A percentile compares a stretch with the other conserved stretches of the same genome.
Conservation (phyloP, 2,329 filamentous ascomycete species). For the Diaporthe longicolla region DNA sequence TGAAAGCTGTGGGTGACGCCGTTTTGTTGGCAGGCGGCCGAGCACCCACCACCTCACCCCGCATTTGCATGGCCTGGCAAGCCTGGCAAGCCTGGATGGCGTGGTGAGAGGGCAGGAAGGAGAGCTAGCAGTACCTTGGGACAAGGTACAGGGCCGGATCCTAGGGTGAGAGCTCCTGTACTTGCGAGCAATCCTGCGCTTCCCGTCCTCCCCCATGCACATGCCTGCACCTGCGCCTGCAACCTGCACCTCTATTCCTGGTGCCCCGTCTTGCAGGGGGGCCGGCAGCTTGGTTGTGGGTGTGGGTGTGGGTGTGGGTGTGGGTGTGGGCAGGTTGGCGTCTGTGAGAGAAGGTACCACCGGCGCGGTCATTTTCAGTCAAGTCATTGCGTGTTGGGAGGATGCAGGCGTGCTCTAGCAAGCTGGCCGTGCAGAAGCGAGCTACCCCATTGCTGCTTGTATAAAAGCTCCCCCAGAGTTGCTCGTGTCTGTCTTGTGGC, state of each 20-base stretch:
- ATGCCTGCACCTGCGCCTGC: constrained; percentile 27
- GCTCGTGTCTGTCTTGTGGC: neutral
- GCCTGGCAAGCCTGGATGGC: constrained; percentile 7
- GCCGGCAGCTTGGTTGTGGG: neutral
- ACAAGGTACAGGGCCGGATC: constrained; percentile 13
- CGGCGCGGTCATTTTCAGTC: constrained; percentile 14
- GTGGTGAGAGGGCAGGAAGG: neutral
- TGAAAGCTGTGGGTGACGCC: neutral
- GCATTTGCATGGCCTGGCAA: constrained; percentile 22
- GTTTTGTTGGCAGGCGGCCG: constrained; percentile 29
- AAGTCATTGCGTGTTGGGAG: constrained; percentile 7
- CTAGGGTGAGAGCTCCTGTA: neutral
- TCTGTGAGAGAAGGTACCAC: constrained; percentile 16
- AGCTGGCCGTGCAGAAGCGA: constrained; percentile 28
- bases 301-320: constrained; percentile 3
- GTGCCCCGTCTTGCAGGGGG: constrained; percentile 11
- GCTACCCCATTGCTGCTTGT: constrained; percentile 20
- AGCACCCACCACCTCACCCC: constrained; percentile 32
- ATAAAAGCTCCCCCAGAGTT: constrained; percentile 23
- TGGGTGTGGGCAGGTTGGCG: neutral
- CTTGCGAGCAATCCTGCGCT: constrained; percentile 13
- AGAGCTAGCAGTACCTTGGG: neutral
- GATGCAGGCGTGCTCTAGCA: constrained; percentile 11
- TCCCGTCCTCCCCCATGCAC: constrained; percentile 10
- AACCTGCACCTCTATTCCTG: constrained; percentile 29